Conservation (phyloP, 2,329 filamentous ascomycete genomes). For the Esteya vermicola region DNA sequence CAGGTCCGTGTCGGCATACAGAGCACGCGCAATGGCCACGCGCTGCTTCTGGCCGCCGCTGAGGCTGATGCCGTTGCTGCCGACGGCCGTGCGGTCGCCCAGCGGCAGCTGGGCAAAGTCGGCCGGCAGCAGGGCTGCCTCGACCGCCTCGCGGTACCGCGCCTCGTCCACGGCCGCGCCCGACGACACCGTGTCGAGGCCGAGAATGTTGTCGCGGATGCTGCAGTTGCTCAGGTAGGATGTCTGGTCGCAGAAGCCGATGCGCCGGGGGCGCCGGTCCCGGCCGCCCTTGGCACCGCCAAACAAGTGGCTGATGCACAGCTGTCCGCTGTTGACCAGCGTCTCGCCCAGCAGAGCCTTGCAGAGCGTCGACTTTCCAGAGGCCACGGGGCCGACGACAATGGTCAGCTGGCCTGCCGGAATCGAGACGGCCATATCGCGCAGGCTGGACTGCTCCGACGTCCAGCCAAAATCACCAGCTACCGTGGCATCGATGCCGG, state of each 20-base stretch:
- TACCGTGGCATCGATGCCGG: background rate
- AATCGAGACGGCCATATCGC: constrained; percentile 19
- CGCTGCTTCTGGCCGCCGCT: constrained; percentile 21
- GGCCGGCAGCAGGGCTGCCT: constrained; percentile 15
- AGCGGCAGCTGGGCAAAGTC: constrained; percentile 18
- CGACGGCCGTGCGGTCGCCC: constrained; percentile 20
- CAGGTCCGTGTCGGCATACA: constrained; percentile 13
- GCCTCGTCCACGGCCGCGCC: constrained; percentile 9
- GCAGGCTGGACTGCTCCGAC: constrained; percentile 15
- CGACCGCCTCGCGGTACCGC: constrained; percentile 16
- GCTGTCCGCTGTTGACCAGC: constrained; percentile 14
- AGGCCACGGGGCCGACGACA: constrained; percentile 27
- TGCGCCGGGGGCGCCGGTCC: constrained; percentile 7
- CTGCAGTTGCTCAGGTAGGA: constrained; percentile 21
- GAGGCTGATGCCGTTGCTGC: constrained; percentile 21
- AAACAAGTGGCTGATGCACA: constrained; percentile 10
- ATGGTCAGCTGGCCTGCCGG: constrained; percentile 20
- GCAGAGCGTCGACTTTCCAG: constrained; percentile 29
- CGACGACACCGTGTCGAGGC: constrained; percentile 5
- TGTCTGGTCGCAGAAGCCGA: constrained; percentile 24
- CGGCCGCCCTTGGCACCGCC: too few species aligned
- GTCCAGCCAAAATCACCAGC: constrained; percentile 21
- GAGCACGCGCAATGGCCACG: constrained; percentile 14
- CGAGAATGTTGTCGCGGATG: constrained; percentile 19
- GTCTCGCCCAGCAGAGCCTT: constrained; percentile 24